Evolutionary conservation across 1,284 basidiomycete species (phyloP).

Genomic region (Austroboletus niveus): DNA sequence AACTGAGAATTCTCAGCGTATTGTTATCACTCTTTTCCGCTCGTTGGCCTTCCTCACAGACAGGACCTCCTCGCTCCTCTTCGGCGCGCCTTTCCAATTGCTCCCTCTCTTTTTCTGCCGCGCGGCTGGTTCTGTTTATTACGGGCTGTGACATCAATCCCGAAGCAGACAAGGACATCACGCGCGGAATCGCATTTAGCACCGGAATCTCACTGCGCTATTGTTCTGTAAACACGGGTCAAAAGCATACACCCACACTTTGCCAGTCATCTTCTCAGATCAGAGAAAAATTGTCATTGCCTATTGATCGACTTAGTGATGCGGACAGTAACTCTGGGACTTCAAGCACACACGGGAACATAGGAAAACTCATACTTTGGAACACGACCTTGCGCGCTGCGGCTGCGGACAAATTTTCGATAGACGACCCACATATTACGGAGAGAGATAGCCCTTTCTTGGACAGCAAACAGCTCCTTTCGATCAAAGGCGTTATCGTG

Average conservation of each 20-base stretch:
- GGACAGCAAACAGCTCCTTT: slow-evolving; percentile 47
- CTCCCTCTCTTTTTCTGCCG: slow-evolving; percentile 57
- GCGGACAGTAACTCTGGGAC: slow-evolving; percentile 42
- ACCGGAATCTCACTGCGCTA: slow-evolving; percentile 60
- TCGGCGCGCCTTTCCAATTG: slow-evolving; percentile 52
- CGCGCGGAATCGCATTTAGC: slow-evolving; percentile 70
- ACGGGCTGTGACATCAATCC: slow-evolving; percentile 80
- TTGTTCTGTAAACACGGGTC: slow-evolving; percentile 52
- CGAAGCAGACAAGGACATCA: slow-evolving; percentile 59
- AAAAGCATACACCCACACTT: slow-evolving; percentile 42
- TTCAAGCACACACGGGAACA: slow-evolving; percentile 35
- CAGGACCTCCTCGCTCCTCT: slow-evolving; percentile 29
- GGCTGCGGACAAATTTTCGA: slow-evolving; percentile 59
- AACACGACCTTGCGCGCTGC: slow-evolving; percentile 54
- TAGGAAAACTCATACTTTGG: slow-evolving; percentile 45
- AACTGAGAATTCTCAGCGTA: slow-evolving; percentile 53
- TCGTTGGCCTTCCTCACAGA: slow-evolving; percentile 23
- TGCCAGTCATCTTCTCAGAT: slow-evolving; percentile 43
- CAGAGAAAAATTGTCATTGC: slow-evolving; percentile 51
- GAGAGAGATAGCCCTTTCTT: slow-evolving; percentile 48
- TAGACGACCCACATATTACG: slow-evolving; percentile 58
- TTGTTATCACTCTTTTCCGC: slow-evolving; percentile 28
- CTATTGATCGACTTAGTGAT: slow-evolving; percentile 61
- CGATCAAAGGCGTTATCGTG: slow-evolving; percentile 38
- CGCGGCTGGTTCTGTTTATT: slow-evolving; percentile 64